Evolutionary conservation across 2,329 filamentous ascomycete species (phyloP).

Genomic region (Cordyceps fumosorosea): DNA sequence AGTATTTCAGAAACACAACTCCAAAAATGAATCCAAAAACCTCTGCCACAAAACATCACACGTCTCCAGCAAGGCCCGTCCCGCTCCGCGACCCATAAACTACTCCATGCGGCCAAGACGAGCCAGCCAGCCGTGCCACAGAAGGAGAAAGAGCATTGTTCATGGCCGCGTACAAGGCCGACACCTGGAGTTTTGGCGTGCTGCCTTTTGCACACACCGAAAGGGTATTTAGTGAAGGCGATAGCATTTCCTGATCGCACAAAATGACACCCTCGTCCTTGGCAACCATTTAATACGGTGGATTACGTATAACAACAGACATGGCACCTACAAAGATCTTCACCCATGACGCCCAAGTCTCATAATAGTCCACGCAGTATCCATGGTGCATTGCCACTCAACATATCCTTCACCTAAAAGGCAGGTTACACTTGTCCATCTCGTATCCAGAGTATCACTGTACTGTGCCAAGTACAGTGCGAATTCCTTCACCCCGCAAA

Average conservation of each 20-base stretch:
- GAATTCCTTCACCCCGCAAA: background rate
- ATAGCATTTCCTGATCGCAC: background rate
- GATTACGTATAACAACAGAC: background rate
- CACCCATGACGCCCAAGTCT: background rate
- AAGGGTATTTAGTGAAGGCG: background rate
- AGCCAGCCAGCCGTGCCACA: background rate
- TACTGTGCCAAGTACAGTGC: slow-evolving; percentile 3
- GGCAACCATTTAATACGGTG: background rate
- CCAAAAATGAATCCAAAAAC: background rate
- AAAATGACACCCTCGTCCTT: background rate
- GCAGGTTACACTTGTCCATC: background rate
- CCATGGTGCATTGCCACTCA: background rate
- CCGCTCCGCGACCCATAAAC: slow-evolving; percentile 12
- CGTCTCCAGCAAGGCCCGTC: slow-evolving; percentile 7
- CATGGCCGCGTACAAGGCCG: background rate
- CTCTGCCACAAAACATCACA: background rate
- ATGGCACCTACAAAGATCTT: background rate
- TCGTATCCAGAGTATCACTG: background rate
- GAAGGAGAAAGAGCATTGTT: background rate
- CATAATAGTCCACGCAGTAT: background rate
- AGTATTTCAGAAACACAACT: background rate
- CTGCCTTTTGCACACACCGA: background rate
- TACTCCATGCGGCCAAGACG: slow-evolving; percentile 8
- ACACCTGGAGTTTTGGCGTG: background rate
- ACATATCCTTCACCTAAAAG: background rate